Conservation (phyloP, 169 alveolate genomes). For the Eimeria nieschulzi region DNA sequence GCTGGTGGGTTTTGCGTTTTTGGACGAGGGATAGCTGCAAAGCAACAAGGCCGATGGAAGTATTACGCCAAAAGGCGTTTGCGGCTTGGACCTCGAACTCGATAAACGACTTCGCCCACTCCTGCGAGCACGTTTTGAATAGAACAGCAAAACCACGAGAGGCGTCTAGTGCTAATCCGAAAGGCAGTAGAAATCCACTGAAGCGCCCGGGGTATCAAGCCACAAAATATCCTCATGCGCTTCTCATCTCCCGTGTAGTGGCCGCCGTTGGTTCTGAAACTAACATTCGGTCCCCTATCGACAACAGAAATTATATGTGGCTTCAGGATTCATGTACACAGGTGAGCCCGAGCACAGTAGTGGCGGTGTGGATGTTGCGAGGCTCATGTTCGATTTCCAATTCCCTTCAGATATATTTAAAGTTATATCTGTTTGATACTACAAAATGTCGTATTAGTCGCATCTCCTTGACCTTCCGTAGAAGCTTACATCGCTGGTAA, state of each 20-base stretch:
- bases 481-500: slow-evolving; percentile 82
- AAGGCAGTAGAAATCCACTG: no score
- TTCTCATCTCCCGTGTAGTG: no score
- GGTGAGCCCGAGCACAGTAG: neutral
- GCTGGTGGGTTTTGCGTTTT: slow-evolving; percentile 85
- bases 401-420: neutral
- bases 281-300: no score
- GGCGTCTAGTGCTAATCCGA: no score
- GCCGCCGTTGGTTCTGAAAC: no score
- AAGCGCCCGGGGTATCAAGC: no score
- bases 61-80: slow-evolving; percentile 92
- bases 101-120: slow-evolving; percentile 90
- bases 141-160: no score
- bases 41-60: slow-evolving; percentile 86
- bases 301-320: no score
- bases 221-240: no score
- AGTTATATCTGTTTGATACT: neutral
- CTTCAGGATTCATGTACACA: no score
- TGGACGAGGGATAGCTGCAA: slow-evolving; percentile 88
- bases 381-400: neutral
- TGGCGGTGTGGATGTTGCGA: neutral
- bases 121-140: slow-evolving; percentile 37
- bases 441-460: neutral
- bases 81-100: slow-evolving; percentile 93
- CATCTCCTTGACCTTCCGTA: neutral